Conservation (phyloP, 2,329 filamentous ascomycete species). For the Aspergillus sp. region DNA sequence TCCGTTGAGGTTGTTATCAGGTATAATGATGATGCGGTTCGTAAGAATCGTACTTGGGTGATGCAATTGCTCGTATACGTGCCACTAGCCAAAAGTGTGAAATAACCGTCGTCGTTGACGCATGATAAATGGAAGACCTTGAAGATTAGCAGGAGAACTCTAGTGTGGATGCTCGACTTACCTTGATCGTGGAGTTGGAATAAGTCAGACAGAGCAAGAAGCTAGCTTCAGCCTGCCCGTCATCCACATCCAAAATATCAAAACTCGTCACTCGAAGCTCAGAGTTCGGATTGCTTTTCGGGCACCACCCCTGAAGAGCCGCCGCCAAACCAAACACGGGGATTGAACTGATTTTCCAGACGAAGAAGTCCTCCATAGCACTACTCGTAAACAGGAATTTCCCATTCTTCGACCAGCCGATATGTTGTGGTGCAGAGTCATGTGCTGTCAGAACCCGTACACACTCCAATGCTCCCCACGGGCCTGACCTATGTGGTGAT, state of each 20-base stretch:
- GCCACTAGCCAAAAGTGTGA: constrained; percentile 52
- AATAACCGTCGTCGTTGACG: constrained; percentile 18
- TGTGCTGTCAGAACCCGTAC: constrained; percentile 72
- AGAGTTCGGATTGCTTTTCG: constrained; percentile 48
- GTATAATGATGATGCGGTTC: constrained; percentile 43
- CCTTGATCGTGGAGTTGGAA: constrained; percentile 77
- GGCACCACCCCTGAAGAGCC: constrained; percentile 52
- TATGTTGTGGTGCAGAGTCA: constrained; percentile 76
- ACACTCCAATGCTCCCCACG: constrained; percentile 45
- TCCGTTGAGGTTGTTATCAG: constrained; percentile 74
- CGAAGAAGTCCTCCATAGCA: constrained; percentile 83
- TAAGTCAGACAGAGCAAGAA: constrained; percentile 71
- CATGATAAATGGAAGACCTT: constrained; percentile 45
- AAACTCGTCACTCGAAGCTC: constrained; percentile 84
- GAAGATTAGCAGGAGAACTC: no score
- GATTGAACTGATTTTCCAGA: constrained; percentile 68
- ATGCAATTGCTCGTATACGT: constrained; percentile 73
- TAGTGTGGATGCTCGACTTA: no score
- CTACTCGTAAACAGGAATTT: constrained; percentile 79
- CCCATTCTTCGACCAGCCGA: constrained; percentile 69
- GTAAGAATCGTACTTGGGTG: constrained; percentile 58
- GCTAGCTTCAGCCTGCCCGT: constrained; percentile 21
- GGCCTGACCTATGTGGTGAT: constrained; percentile 11
- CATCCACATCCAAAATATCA: constrained; percentile 51
- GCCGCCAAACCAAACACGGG: constrained; percentile 55